Conservation (phyloP, 1,139 yeast species). For the Candida neerlandica region DNA sequence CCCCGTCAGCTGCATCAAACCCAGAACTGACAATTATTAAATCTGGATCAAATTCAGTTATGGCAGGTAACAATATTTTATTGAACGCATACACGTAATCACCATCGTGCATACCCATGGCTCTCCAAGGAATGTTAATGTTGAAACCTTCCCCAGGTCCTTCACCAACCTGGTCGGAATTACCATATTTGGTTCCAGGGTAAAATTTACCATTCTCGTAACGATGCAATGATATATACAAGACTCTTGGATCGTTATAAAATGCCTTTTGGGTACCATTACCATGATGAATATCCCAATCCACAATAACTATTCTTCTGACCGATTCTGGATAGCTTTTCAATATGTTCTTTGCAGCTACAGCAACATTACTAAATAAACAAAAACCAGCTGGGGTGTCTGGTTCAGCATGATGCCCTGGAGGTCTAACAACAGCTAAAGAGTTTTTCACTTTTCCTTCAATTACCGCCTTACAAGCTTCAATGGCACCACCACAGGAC, state of each 20-base stretch:
- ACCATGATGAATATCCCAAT: constrained; percentile 99
- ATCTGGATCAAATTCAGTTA: constrained; percentile 90
- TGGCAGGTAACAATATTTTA: constrained; percentile 85
- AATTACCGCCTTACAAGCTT: constrained; percentile 92
- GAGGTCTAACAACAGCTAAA: constrained; percentile 94
- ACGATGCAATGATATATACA: constrained; percentile 88
- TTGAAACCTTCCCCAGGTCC: constrained; percentile 85
- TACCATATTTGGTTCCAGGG: constrained; percentile 88
- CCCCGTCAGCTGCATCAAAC: constrained; percentile 98
- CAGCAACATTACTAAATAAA: constrained; percentile 93
- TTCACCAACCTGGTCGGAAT: constrained; percentile 78
- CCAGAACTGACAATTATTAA: constrained; percentile 92
- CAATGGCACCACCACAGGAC: constrained; percentile 96
- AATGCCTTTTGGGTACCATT: constrained; percentile 97
- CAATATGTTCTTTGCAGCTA: constrained; percentile 87
- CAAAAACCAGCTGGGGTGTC: constrained; percentile 97
- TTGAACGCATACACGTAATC: constrained; percentile 93
- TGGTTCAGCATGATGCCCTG: constrained; percentile 99
- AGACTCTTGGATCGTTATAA: constrained; percentile 82
- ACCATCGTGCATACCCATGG: constrained; percentile 93
- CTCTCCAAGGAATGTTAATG: constrained; percentile 92
- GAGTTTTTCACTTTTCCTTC: constrained; percentile 92
- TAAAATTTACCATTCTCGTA: constrained; percentile 91
- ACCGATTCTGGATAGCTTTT: constrained; percentile 87
- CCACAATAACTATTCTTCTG: constrained; percentile 78